Conservation (phyloP, 805 yeast genomes). For the Starmera dryadoides region DNA sequence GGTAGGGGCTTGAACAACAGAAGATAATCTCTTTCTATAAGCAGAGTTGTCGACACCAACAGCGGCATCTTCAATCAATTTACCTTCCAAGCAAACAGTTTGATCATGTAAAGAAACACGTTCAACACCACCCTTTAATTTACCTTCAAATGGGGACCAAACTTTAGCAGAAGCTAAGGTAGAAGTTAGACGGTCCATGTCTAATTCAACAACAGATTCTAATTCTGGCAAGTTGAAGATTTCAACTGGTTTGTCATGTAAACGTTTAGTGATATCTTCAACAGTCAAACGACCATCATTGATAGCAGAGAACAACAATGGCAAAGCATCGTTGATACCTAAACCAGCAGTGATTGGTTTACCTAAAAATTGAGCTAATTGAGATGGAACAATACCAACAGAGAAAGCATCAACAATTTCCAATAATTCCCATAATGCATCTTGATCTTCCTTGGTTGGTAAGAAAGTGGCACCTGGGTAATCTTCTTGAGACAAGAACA, state of each 20-base stretch:
- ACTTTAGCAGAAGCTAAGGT: constrained; percentile 31
- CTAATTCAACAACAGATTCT: constrained; percentile 74
- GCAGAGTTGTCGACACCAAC: constrained; percentile 40
- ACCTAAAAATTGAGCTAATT: constrained; percentile 60
- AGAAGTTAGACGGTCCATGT: constrained; percentile 61
- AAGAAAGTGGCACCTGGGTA: constrained; percentile 65
- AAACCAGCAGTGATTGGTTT: constrained; percentile 58
- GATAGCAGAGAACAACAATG: constrained; percentile 77
- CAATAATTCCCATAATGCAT: constrained; percentile 72
- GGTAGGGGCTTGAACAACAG: constrained; percentile 15
- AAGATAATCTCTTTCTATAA: constrained; percentile 20
- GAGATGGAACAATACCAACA: constrained; percentile 71
- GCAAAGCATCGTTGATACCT: constrained; percentile 76
- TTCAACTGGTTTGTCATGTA: constrained; percentile 74
- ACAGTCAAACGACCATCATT: constrained; percentile 63
- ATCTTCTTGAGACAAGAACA: constrained; percentile 68
- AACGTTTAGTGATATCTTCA: constrained; percentile 61
- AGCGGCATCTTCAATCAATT: constrained; percentile 50
- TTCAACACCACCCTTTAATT: constrained; percentile 76
- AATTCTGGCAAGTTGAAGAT: constrained; percentile 82
- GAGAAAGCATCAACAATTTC: constrained; percentile 78
- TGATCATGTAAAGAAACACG: constrained; percentile 75
- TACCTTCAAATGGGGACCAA: constrained; percentile 53
- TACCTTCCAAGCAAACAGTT: constrained; percentile 82
- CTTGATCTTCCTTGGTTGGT: constrained; percentile 78